phyloP scores from a whole-genome alignment of 1,284 basidiomycete species.

The Sparassis latifolia region DNA sequence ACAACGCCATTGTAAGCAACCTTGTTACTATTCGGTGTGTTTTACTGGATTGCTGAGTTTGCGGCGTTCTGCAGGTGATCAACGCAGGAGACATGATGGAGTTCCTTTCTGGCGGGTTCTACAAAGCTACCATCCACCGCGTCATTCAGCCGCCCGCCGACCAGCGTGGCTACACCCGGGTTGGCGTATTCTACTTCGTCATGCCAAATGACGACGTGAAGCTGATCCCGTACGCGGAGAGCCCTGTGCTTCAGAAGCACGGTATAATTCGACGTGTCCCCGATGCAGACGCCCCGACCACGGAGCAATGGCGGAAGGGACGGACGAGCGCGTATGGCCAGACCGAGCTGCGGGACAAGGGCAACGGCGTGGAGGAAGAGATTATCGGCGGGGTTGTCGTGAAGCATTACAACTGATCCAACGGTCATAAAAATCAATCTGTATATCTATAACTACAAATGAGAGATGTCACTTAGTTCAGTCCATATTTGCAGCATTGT shows the following conservation, averaged over 20 bases:
- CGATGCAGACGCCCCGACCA: conserved; percentile 27
- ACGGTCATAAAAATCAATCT: no score
- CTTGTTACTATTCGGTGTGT: background rate
- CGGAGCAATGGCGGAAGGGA: conserved; percentile 33
- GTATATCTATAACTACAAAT: background rate
- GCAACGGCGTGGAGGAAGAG: conserved; percentile 35
- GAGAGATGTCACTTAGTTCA: background rate
- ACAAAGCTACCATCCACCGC: conserved; percentile 36
- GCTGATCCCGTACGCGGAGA: conserved; percentile 23
- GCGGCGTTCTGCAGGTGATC: conserved; percentile 21
- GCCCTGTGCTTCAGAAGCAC: conserved; percentile 24
- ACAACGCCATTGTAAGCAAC: conserved; percentile 43
- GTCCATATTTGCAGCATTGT: background rate
- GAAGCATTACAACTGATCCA: conserved; percentile 34
- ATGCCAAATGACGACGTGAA: conserved; percentile 26
- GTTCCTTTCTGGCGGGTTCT: conserved; percentile 38
- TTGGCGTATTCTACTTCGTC: conserved; percentile 39
- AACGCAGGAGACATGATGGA: conserved; percentile 38
- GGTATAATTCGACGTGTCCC: conserved; percentile 25
- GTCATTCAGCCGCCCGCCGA: conserved; percentile 45
- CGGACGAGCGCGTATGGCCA: conserved; percentile 33
- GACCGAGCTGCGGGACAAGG: conserved; percentile 27
- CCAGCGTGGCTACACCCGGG: conserved; percentile 36
- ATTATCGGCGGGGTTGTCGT: conserved; percentile 36
- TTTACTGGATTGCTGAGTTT: background rate